phyloP scores from a whole-genome alignment of 768 basidiomycete species.

The Agrocybe praecox region DNA sequence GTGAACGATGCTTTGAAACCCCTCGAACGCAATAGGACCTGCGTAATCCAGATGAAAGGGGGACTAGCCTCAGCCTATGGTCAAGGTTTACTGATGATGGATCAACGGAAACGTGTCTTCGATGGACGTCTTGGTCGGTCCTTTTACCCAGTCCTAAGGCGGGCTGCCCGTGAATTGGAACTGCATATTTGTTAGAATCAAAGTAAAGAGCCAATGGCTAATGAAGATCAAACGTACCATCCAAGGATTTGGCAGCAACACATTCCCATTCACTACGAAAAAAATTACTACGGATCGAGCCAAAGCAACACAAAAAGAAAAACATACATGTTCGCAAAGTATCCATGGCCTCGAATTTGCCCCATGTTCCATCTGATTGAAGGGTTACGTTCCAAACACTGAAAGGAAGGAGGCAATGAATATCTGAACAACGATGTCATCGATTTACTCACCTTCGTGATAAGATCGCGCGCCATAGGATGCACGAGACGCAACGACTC shows the following conservation, averaged over 20 bases:
- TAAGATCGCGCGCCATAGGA: slow-evolving; percentile 42
- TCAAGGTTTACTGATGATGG: slow-evolving; percentile 3
- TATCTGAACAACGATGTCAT: not conserved
- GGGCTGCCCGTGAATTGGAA: slow-evolving; percentile 8
- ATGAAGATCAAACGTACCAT: slow-evolving; percentile 22
- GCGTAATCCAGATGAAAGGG: not conserved
- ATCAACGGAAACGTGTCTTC: slow-evolving; percentile 9
- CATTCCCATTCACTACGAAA: slow-evolving; percentile 40
- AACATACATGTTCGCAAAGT: slow-evolving; percentile 52
- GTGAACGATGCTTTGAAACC: not conserved
- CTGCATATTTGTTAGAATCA: slow-evolving; percentile 1
- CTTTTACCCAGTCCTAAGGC: slow-evolving; percentile 4
- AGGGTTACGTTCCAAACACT: slow-evolving; percentile 65
- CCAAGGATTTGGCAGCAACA: slow-evolving; percentile 29
- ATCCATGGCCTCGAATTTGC: slow-evolving; percentile 47
- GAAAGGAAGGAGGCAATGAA: slow-evolving; percentile 5
- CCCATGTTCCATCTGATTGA: slow-evolving; percentile 41
- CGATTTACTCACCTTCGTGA: slow-evolving; percentile 40
- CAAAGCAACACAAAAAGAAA: slow-evolving; percentile 9
- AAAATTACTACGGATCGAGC: not conserved
- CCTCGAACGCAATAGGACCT: not conserved
- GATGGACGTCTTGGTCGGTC: slow-evolving; percentile 4
- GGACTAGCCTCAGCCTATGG: not conserved
- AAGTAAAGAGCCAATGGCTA: not conserved
- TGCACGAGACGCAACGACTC: slow-evolving; percentile 27